phyloP scores from a whole-genome alignment of 805 yeast species.

The Debaryomyces prosopidis region DNA sequence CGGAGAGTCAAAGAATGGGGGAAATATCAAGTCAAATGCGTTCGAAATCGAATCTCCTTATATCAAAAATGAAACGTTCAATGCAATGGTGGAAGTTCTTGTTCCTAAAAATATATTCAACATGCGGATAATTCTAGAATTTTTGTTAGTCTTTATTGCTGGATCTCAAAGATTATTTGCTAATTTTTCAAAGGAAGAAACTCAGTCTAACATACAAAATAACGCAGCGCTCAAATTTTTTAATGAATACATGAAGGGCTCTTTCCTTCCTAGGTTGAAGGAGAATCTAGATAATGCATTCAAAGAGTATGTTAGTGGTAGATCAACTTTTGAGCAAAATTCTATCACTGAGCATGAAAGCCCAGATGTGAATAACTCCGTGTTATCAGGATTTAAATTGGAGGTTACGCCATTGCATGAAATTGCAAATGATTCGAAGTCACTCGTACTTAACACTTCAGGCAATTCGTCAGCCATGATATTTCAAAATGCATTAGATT shows the following conservation, averaged over 20 bases:
- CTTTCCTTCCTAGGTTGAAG: conserved; percentile 65
- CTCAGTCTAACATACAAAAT: conserved; percentile 4
- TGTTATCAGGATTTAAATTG: conserved; percentile 14
- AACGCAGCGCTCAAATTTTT: conserved; percentile 47
- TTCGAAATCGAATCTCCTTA: conserved; percentile 37
- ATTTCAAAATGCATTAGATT: conserved; percentile 45
- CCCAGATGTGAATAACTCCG: background rate
- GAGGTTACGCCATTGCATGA: conserved; percentile 37
- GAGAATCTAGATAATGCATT: conserved; percentile 55
- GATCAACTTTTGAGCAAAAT: conserved; percentile 3
- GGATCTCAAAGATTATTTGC: conserved; percentile 44
- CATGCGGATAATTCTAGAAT: conserved; percentile 76
- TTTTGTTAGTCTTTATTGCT: conserved; percentile 66
- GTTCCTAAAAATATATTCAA: conserved; percentile 74
- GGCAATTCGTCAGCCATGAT: conserved; percentile 14
- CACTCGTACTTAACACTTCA: background rate
- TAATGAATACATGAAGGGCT: conserved; percentile 59
- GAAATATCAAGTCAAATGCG: conserved; percentile 10
- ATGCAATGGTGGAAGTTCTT: conserved; percentile 59
- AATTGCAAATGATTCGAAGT: conserved; percentile 1
- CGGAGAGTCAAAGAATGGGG: background rate
- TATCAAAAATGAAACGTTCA: conserved; percentile 58
- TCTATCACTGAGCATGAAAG: background rate
- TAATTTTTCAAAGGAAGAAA: conserved; percentile 13
- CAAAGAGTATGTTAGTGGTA: conserved; percentile 35